These are phyloP conservation scores for Chlorella sp. DNA, from an alignment of 139 green algal genomes.

Conservation along the genomic window DNA sequence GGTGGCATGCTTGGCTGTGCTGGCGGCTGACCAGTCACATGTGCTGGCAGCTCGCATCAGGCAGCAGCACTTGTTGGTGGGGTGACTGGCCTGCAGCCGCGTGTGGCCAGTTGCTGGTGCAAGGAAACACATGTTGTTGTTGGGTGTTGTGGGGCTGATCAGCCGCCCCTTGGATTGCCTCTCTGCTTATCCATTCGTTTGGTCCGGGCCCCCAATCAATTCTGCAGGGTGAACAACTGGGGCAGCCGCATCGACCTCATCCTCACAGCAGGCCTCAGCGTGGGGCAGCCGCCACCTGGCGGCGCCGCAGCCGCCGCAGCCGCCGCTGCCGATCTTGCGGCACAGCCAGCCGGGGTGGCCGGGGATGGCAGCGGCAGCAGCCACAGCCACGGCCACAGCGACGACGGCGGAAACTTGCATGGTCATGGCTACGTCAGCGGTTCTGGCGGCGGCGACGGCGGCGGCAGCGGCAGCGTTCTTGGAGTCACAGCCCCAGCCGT, in stretches of 20 bases:
- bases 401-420: not conserved
- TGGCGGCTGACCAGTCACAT: no score
- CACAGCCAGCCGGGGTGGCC: no score
- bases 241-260: conserved; percentile 84
- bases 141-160: no score
- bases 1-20: no score
- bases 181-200: no score
- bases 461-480: not conserved
- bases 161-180: no score
- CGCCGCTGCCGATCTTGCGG: not conserved
- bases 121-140: no score
- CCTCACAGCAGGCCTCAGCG: conserved; percentile 50
- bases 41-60: no score
- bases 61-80: no score
- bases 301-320: not conserved
- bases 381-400: not conserved
- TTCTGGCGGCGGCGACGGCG: not conserved
- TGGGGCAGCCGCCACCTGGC: not conserved
- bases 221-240: conserved; percentile 77
- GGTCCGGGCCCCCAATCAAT: no score
- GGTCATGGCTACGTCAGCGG: conserved; percentile 29
- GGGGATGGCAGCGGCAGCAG: not conserved
- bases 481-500: not conserved
- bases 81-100: no score
- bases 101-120: no score